Evolutionary conservation across 768 basidiomycete species (phyloP).

Genomic region (Lactarius evosmus): DNA sequence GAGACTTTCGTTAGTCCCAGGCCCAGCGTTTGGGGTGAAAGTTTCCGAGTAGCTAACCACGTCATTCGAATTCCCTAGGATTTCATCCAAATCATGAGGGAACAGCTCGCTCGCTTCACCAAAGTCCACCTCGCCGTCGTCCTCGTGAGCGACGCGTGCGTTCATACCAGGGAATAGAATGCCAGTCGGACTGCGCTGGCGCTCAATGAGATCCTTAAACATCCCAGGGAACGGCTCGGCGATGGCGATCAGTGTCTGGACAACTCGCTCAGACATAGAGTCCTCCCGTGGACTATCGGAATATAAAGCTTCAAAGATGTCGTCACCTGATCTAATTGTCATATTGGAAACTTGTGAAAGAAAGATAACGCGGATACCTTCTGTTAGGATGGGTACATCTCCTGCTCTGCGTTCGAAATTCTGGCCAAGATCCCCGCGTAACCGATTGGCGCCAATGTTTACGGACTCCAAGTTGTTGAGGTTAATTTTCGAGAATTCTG

Average conservation of each 20-base stretch:
- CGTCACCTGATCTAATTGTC: slow-evolving; percentile 49
- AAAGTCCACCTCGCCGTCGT: slow-evolving; percentile 48
- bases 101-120: slow-evolving; percentile 66
- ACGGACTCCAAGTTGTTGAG: slow-evolving; percentile 5
- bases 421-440: slow-evolving; percentile 6
- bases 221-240: slow-evolving; percentile 10
- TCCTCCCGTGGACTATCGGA: background rate
- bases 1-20: slow-evolving; percentile 68
- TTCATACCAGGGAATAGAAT: slow-evolving; percentile 62
- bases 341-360: background rate
- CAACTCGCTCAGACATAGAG: background rate
- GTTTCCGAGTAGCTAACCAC: slow-evolving; percentile 59
- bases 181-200: slow-evolving; percentile 46
- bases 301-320: slow-evolving; percentile 34
- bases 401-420: background rate
- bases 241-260: slow-evolving; percentile 10
- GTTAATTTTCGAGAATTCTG: slow-evolving; percentile 11
- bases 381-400: background rate
- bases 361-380: background rate
- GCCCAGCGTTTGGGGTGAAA: slow-evolving; percentile 64
- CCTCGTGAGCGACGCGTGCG: slow-evolving; percentile 53
- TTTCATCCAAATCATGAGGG: slow-evolving; percentile 51
- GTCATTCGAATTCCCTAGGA: slow-evolving; percentile 69
- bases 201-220: slow-evolving; percentile 15
- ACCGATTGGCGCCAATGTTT: background rate